Evolutionary conservation across 73 alveolate species (phyloP).

Genomic region (Paramecium primaurelia): DNA sequence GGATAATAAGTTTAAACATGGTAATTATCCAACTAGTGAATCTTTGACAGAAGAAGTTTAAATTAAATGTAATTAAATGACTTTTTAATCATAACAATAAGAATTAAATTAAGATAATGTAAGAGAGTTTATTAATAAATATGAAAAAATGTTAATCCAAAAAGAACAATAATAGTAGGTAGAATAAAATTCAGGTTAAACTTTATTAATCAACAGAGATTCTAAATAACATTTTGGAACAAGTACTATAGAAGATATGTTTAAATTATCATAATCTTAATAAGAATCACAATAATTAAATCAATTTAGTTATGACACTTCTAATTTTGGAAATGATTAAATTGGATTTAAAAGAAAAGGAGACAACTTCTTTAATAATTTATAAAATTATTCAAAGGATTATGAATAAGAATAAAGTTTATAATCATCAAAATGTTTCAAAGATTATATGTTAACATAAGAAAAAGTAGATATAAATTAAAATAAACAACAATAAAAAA

Average conservation of each 20-base stretch:
- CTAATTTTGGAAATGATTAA: conserved; percentile 5
- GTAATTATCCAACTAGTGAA: background rate
- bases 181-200: background rate
- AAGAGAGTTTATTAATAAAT: background rate
- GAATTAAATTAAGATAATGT: background rate
- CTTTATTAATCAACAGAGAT: background rate
- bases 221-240: background rate
- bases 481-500: background rate
- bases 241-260: background rate
- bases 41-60: background rate
- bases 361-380: background rate
- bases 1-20: background rate
- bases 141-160: background rate
- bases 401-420: background rate
- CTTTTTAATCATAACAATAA: background rate
- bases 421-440: background rate
- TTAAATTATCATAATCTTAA: background rate
- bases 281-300: background rate
- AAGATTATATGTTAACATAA: background rate
- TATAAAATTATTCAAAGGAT: background rate
- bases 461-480: background rate
- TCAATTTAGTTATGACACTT: background rate
- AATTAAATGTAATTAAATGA: background rate
- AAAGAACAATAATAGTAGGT: background rate
- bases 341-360: background rate